These are phyloP conservation scores for Daldinia grandis DNA, from an alignment of 495 filamentous ascomycete species.

Conservation along the genomic window DNA sequence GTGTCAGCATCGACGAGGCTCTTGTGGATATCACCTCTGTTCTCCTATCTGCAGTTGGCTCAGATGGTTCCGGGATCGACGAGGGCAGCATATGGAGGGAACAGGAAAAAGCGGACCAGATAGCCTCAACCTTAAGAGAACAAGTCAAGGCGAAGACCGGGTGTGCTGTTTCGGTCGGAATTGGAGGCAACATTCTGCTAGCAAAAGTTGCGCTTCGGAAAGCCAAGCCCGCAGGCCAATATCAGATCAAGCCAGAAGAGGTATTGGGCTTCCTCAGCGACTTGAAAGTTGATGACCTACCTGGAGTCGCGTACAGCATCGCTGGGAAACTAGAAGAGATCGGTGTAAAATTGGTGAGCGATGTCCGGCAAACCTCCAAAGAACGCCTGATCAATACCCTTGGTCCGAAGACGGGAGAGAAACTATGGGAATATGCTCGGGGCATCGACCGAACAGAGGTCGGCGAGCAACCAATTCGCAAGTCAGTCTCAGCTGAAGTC, in stretches of 20 bases:
- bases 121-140: constrained; percentile 72
- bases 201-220: constrained; percentile 90
- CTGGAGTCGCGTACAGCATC: constrained; percentile 88
- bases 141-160: constrained; percentile 75
- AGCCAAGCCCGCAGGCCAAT: constrained; percentile 94
- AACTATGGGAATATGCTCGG: constrained; percentile 87
- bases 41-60: constrained; percentile 71
- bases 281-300: constrained; percentile 79
- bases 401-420: constrained; percentile 92
- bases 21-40: constrained; percentile 77
- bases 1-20: constrained; percentile 95
- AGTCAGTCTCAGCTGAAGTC: constrained; percentile 94
- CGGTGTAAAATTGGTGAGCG: constrained; percentile 81
- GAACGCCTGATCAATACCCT: constrained; percentile 76
- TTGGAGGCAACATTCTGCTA: constrained; percentile 87
- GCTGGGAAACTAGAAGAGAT: constrained; percentile 85
- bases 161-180: constrained; percentile 92
- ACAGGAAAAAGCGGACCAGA: constrained; percentile 79
- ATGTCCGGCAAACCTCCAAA: constrained; percentile 76
- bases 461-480: constrained; percentile 78
- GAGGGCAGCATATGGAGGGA: constrained; percentile 83
- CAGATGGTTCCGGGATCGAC: constrained; percentile 69
- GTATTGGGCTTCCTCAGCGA: constrained; percentile 77
- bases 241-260: constrained; percentile 77
- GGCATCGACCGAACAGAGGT: constrained; percentile 90